Evolutionary conservation across 1,284 basidiomycete genomes (phyloP).

Genomic region (Takashimella koratensis): DNA sequence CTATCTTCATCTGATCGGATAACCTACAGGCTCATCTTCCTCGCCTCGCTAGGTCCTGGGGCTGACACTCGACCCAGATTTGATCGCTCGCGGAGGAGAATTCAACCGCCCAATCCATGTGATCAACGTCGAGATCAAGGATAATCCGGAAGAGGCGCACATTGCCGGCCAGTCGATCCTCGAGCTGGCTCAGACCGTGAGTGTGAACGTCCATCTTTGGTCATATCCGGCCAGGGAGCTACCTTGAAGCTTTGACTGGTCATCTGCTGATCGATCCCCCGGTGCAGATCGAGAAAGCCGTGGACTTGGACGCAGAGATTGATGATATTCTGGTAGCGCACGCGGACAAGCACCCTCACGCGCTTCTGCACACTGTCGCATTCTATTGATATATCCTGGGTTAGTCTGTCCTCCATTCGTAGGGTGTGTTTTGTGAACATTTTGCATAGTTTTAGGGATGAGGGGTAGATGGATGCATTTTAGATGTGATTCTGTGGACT

Average conservation of each 20-base stretch:
- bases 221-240: too few relatives aligned
- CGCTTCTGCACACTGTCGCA: slow-evolving; percentile 81
- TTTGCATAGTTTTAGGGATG: too few relatives aligned
- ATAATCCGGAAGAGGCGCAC: slow-evolving; percentile 96
- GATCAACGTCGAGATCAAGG: slow-evolving; percentile 98
- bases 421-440: too few relatives aligned
- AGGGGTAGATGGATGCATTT: too few relatives aligned
- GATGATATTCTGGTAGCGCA: slow-evolving; percentile 77
- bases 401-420: too few relatives aligned
- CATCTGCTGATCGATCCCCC: not conserved
- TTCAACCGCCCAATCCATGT: slow-evolving; percentile 91
- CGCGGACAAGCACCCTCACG: slow-evolving; percentile 86
- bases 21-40: too few relatives aligned
- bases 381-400: slow-evolving; percentile 76
- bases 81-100: slow-evolving; percentile 83
- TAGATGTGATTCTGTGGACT: too few relatives aligned
- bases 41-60: too few relatives aligned
- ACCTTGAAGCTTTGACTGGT: too few relatives aligned
- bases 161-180: slow-evolving; percentile 94
- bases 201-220: too few relatives aligned
- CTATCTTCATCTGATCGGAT: not conserved
- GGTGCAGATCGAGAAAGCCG: slow-evolving; percentile 72
- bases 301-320: slow-evolving; percentile 89
- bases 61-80: slow-evolving; percentile 56
- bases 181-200: slow-evolving; percentile 83